Evolutionary conservation across 2,329 filamentous ascomycete species (phyloP).

Genomic region (Aaosphaeria arxii): DNA sequence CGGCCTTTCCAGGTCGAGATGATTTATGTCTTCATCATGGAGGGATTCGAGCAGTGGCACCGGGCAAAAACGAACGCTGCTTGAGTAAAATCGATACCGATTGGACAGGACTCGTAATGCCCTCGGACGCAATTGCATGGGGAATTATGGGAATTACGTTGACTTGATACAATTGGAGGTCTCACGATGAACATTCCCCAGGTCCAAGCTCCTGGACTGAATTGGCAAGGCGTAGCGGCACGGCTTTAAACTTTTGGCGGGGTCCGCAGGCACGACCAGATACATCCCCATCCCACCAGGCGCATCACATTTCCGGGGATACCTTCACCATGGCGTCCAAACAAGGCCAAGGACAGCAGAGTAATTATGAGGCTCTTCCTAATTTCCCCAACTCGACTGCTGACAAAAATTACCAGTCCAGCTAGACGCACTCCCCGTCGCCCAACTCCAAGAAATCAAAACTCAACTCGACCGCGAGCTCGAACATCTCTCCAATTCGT

Average conservation of each 20-base stretch:
- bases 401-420: conserved; percentile 46
- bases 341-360: conserved; percentile 26
- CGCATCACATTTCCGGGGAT: too few species aligned
- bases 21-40: not conserved
- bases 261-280: not conserved
- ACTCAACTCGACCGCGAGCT: conserved; percentile 95
- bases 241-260: not conserved
- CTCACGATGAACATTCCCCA: not conserved
- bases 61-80: not conserved
- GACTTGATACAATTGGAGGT: too few species aligned
- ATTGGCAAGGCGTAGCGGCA: not conserved
- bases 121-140: too few species aligned
- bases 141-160: too few species aligned
- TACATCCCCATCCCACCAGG: not conserved
- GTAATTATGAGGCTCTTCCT: conserved; percentile 12
- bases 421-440: conserved; percentile 73
- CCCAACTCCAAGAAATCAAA: conserved; percentile 88
- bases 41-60: not conserved
- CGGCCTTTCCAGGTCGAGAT: conserved; percentile 18
- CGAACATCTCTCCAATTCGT: conserved; percentile 87
- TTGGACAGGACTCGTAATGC: too few species aligned
- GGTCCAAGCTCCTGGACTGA: not conserved
- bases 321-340: conserved; percentile 15
- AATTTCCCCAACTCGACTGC: not conserved
- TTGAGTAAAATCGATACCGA: not conserved